Evolutionary conservation across 306 rosid genomes (phyloP).

Genomic region (Senna tora): DNA sequence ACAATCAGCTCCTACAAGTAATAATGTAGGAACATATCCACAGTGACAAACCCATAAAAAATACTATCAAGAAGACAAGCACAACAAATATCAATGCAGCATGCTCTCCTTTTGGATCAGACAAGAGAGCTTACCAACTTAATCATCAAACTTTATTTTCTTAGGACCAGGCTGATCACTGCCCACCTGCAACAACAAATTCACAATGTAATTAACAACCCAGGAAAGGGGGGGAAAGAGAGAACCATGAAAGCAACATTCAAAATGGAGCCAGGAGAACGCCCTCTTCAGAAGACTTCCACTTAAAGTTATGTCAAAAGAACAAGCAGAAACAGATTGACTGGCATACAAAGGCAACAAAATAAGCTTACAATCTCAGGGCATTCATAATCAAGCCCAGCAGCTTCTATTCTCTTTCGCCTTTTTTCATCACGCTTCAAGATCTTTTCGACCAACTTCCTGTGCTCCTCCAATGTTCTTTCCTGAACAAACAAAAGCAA

Average conservation of each 20-base stretch:
- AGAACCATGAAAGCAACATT: slow-evolving; percentile 11
- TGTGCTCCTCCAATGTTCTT: slow-evolving; percentile 70
- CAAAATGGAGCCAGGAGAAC: too few species aligned
- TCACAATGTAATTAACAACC: not conserved
- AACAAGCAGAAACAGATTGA: not conserved
- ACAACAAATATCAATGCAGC: not conserved
- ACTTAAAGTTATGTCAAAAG: not conserved
- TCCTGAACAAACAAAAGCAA: slow-evolving; percentile 54
- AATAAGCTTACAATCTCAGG: slow-evolving; percentile 77
- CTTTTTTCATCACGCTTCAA: slow-evolving; percentile 60
- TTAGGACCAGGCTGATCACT: slow-evolving; percentile 69
- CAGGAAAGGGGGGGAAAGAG: too few species aligned
- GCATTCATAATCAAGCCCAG: slow-evolving; percentile 84
- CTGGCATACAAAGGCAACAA: not conserved
- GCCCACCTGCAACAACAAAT: slow-evolving; percentile 60
- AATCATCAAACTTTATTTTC: slow-evolving; percentile 73
- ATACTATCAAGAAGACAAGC: not conserved
- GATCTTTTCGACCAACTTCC: slow-evolving; percentile 65
- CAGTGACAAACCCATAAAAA: not conserved
- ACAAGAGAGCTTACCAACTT: slow-evolving; percentile 30
- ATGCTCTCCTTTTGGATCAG: not conserved
- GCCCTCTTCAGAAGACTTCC: not conserved
- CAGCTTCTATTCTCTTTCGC: slow-evolving; percentile 71
- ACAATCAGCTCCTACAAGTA: slow-evolving; percentile 16
- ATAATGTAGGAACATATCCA: not conserved